A percentile compares a stretch with the other conserved stretches of the same genome.
These are phyloP conservation scores for Russula sp. DNA, from an alignment of 768 basidiomycete species.

Conservation along the genomic window DNA sequence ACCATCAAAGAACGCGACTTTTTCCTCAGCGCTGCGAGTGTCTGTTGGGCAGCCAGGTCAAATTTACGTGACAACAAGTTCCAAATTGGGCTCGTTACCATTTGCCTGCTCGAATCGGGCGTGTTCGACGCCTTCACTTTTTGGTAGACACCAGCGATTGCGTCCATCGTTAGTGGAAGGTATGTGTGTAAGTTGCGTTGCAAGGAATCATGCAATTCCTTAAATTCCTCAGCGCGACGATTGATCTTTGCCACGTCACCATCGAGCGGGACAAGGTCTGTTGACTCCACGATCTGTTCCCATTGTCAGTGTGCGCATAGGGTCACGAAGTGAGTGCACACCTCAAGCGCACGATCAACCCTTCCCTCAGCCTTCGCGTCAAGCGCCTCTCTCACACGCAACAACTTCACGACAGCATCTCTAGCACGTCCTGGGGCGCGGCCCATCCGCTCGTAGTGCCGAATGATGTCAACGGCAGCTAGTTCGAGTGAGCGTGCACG, in stretches of 20 bases:
- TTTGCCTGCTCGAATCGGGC: conserved; percentile 69
- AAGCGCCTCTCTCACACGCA: conserved; percentile 77
- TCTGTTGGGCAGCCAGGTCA: conserved; percentile 35
- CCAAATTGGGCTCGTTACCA: conserved; percentile 41
- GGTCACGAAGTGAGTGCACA: conserved; percentile 33
- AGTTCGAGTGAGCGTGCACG: conserved; percentile 62
- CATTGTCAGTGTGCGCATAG: not conserved
- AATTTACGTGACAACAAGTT: conserved; percentile 15
- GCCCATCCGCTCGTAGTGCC: conserved; percentile 73
- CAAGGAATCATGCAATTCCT: conserved; percentile 75
- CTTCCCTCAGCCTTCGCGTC: conserved; percentile 65
- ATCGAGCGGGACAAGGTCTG: conserved; percentile 78
- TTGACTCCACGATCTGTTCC: conserved; percentile 74
- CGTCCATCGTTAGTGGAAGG: conserved; percentile 88
- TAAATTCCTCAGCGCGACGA: conserved; percentile 82
- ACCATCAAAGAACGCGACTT: conserved; percentile 84
- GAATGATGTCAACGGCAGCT: conserved; percentile 70
- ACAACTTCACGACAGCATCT: conserved; percentile 64
- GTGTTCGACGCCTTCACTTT: conserved; percentile 62
- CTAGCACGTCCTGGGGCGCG: conserved; percentile 62
- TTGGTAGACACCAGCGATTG: conserved; percentile 75
- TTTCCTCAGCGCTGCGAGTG: conserved; percentile 57
- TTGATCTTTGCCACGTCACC: conserved; percentile 83
- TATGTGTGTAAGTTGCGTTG: conserved; percentile 87
- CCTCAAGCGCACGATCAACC: conserved; percentile 75